Base-by-base conservation (phyloP, 768 basidiomycete species). In the Podaxis rugospora region DNA sequence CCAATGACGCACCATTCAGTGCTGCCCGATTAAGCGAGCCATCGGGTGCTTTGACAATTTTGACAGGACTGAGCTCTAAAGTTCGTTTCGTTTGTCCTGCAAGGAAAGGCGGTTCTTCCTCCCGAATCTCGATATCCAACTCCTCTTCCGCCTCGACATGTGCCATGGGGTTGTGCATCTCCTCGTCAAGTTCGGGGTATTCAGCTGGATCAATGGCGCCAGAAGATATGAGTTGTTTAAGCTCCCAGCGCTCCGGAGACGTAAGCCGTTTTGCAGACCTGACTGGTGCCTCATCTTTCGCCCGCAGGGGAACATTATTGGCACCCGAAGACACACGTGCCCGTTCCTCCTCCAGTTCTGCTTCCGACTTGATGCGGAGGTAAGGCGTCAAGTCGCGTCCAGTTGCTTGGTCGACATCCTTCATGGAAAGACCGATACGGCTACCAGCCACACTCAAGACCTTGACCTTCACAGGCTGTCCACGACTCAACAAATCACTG, bases 171-270 rank as follows among this genome's bases (percentile, higher is more conserved):
- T 92, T 88, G 57, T 73, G 82, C 70, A 90, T 84, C 62, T 94
- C 92, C 66, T 95, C 93, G 64, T 95, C 92, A 55, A 97, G 78
- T 32, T 96, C 92, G 2, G 94, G 95, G 68, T 95, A 96, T 71
- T 98, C 97, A 3, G 95, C 89, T 10, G 95, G 90, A 64, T 88
- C 87, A 57, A 98, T 83, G 14, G 88, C 92, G 46, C 97, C 97
- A 32, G 95, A 97, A 0, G 97, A 92, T 58, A 98, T 97, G 59
- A 99, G 85, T 71, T 98, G 97, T 74, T 98, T 98, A 74, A 99
- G 95, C 77, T 99, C 97, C 95, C 97, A 99, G 28, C 97, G 87
- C 73, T 99, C 97, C 1, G 97, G 97, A 5, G 92, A 95, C 1
- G 95, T 95, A 60, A 98, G 77, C 14, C 96, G 84, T 69, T 94